These are phyloP conservation scores for Gracilaria gracilis DNA, from an alignment of 23 red algal genomes.

Conservation along the genomic window DNA sequence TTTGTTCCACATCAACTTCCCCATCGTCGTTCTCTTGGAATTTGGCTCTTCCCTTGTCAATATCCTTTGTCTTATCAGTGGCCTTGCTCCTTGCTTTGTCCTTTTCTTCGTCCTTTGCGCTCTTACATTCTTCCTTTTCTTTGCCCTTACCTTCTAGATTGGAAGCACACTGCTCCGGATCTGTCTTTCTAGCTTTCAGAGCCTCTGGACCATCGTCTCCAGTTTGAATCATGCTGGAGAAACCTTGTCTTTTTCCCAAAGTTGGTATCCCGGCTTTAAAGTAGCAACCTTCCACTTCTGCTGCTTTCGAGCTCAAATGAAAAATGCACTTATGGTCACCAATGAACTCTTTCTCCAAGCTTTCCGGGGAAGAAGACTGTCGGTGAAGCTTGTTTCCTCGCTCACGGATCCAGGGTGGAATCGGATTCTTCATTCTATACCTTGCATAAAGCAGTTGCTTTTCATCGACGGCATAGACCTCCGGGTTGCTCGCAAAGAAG, in stretches of 20 bases:
- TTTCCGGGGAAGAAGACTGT: background rate
- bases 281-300: background rate
- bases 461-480: conserved; percentile 33
- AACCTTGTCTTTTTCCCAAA: background rate
- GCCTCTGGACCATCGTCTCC: background rate
- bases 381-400: conserved; percentile 13
- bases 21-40: no score
- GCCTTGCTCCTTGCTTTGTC: no score
- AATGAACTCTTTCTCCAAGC: conserved; percentile 1
- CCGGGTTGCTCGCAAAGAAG: conserved; percentile 8
- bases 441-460: conserved; percentile 16
- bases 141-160: background rate
- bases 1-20: background rate
- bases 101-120: background rate
- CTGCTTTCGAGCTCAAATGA: background rate
- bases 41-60: no score
- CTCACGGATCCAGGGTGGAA: conserved; percentile 4
- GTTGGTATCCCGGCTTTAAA: conserved; percentile 8
- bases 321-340: conserved; percentile 24
- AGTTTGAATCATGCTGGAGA: background rate
- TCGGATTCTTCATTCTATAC: conserved; percentile 29
- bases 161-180: background rate
- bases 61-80: no score
- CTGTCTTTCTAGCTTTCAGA: background rate
- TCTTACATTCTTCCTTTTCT: background rate